Evolutionary conservation across 257 asterid species (phyloP).

Genomic region (Linderniella brevidens): DNA sequence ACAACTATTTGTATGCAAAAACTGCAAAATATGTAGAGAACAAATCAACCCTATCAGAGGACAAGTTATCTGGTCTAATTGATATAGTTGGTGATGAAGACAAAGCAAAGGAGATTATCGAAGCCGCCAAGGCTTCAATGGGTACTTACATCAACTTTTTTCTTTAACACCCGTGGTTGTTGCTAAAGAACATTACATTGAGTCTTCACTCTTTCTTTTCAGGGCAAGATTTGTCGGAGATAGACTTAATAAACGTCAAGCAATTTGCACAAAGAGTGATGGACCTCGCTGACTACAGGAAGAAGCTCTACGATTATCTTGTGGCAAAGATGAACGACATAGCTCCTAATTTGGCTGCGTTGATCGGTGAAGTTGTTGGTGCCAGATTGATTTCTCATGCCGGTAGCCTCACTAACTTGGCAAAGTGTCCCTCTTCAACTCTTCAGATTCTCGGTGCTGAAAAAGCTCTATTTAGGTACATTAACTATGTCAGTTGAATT

Average conservation of each 20-base stretch:
- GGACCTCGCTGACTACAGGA: constrained; percentile 92
- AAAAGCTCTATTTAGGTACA: constrained; percentile 86
- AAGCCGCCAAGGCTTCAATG: constrained; percentile 98
- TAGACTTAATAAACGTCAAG: constrained; percentile 79
- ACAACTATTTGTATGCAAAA: constrained; percentile 82
- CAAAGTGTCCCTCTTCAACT: constrained; percentile 94
- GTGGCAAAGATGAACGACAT: constrained; percentile 86
- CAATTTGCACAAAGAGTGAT: constrained; percentile 87
- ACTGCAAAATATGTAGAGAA: constrained; percentile 69
- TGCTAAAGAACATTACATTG: neutral
- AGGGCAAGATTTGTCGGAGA: constrained; percentile 88
- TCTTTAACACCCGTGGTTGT: neutral
- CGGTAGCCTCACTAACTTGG: constrained; percentile 91
- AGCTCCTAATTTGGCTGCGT: constrained; percentile 91
- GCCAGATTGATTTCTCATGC: constrained; percentile 96
- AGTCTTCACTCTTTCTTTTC: constrained; percentile 14
- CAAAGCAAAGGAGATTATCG: constrained; percentile 85
- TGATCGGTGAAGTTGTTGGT: constrained; percentile 95
- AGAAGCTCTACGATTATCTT: constrained; percentile 66
- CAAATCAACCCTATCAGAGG: constrained; percentile 61
- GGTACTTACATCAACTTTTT: constrained; percentile 24
- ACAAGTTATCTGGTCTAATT: constrained; percentile 35
- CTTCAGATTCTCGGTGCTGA: constrained; percentile 99
- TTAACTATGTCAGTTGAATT: neutral
- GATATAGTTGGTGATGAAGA: constrained; percentile 86